These are phyloP conservation scores for Trametes coccinea DNA, from an alignment of 768 basidiomycete species.

Conservation along the genomic window DNA sequence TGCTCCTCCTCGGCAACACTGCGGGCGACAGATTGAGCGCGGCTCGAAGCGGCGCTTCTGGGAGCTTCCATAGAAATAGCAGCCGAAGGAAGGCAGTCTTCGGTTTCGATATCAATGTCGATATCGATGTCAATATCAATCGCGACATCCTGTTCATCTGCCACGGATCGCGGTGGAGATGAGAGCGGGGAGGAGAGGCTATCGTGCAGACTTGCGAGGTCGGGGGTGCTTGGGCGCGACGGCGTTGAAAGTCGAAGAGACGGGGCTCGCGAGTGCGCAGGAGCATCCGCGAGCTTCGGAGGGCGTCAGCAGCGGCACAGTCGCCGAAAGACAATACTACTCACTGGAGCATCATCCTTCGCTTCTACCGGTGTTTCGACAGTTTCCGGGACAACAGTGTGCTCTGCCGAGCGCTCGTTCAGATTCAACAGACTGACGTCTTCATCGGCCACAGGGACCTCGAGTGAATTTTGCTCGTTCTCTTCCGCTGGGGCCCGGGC, in stretches of 20 bases:
- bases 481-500: neutral
- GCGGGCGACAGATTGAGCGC: neutral
- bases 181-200: conserved; percentile 22
- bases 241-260: neutral
- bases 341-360: neutral
- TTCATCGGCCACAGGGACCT: neutral
- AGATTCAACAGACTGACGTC: conserved; percentile 10
- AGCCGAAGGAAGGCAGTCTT: neutral
- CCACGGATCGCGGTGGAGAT: conserved; percentile 16
- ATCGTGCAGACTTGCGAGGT: neutral
- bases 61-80: neutral
- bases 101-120: neutral
- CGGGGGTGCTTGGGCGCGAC: conserved; percentile 12
- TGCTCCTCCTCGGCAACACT: neutral
- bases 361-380: neutral
- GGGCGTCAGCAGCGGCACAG: neutral
- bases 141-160: neutral
- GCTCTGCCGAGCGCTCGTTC: neutral
- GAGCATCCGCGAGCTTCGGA: neutral
- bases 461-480: neutral
- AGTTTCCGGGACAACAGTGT: neutral
- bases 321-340: neutral
- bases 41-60: neutral
- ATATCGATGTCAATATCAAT: conserved; percentile 1
- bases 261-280: neutral